Percentiles rank a stretch among this genome's conserved stretches.
These are phyloP conservation scores for Raffaelea ambrosiae DNA, from an alignment of 2,329 filamentous ascomycete genomes.

Conservation along the genomic window DNA sequence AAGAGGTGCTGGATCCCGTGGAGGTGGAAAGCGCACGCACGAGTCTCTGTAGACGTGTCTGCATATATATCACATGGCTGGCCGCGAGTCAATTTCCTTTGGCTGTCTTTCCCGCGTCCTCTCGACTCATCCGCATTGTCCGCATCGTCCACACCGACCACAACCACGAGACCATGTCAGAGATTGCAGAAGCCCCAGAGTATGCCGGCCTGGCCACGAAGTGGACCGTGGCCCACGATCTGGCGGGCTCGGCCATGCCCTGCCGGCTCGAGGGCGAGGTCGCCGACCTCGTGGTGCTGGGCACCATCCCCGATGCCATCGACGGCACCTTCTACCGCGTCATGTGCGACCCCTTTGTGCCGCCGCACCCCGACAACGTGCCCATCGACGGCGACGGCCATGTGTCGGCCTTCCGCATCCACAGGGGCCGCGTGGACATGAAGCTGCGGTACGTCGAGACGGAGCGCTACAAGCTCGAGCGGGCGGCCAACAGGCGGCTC, in stretches of 20 bases:
- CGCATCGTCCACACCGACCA: no score
- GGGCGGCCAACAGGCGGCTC: constrained; percentile 21
- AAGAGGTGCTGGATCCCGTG: no score
- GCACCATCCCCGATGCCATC: constrained; percentile 19
- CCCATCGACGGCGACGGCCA: constrained; percentile 29
- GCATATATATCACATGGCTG: no score
- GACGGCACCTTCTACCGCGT: constrained; percentile 27
- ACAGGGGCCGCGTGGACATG: constrained; percentile 20
- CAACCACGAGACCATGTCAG: no score
- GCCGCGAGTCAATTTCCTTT: no score
- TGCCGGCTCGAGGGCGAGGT: constrained; percentile 2
- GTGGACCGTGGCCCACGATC: background rate
- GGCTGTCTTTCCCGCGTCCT: no score
- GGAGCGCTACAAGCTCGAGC: constrained; percentile 11
- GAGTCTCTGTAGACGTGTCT: no score
- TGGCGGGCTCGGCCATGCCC: background rate
- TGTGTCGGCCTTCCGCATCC: constrained; percentile 24
- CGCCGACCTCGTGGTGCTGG: constrained; percentile 4
- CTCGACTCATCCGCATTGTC: no score
- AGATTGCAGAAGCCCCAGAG: no score
- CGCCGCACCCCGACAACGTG: constrained; percentile 24
- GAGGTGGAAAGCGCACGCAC: no score
- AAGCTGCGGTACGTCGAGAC: constrained; percentile 26
- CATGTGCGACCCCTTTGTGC: constrained; percentile 31
- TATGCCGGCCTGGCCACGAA: no score